Evolutionary conservation across 768 basidiomycete genomes (phyloP).

Genomic region (Agrocybe pediades): DNA sequence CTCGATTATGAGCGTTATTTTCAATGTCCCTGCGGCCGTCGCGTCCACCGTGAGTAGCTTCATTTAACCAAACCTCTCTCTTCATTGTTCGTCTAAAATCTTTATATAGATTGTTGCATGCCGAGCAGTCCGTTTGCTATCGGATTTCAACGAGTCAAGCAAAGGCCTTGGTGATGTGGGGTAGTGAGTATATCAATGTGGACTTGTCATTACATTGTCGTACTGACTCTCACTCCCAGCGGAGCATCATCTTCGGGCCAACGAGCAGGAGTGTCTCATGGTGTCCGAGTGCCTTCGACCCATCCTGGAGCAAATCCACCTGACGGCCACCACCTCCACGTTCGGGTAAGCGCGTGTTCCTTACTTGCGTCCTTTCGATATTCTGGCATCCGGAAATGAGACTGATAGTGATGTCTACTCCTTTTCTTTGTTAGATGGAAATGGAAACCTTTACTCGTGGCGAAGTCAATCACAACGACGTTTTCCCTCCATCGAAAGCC

Average conservation of each 20-base stretch:
- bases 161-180: too few species aligned
- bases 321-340: too few species aligned
- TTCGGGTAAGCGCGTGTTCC: conserved; percentile 35
- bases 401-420: too few species aligned
- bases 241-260: too few species aligned
- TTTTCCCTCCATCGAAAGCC: conserved; percentile 21
- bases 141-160: conserved; percentile 52
- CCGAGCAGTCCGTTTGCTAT: conserved; percentile 63
- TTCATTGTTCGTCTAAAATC: not conserved
- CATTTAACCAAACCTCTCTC: not conserved
- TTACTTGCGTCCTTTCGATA: not conserved
- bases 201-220: too few species aligned
- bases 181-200: too few species aligned
- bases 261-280: too few species aligned
- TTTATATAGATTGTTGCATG: conserved; percentile 53
- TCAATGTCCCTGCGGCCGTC: conserved; percentile 66
- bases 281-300: too few species aligned
- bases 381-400: too few species aligned
- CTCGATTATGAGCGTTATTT: conserved; percentile 65
- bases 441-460: conserved; percentile 51
- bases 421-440: conserved; percentile 40
- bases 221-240: too few species aligned
- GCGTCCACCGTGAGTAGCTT: conserved; percentile 44
- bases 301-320: too few species aligned
- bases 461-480: conserved; percentile 28